phyloP scores from a whole-genome alignment of 176 grass and related monocot genomes.

The Oryza officinalis region DNA sequence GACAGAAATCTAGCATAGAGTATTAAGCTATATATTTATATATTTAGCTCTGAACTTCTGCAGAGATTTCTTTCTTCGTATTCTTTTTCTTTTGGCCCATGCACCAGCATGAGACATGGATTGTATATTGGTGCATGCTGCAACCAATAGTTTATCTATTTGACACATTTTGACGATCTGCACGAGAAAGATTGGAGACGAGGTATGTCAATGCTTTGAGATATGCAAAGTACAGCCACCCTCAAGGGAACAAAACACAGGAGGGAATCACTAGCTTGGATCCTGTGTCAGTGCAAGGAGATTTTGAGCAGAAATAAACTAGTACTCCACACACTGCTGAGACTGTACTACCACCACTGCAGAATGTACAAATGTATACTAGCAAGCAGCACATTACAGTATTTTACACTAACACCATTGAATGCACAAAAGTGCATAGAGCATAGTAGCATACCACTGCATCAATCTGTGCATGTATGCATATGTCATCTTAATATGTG shows the following conservation, averaged over 20 bases:
- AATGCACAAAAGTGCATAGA: conserved; percentile 39
- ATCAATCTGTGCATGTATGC: conserved; percentile 50
- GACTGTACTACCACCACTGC: background rate
- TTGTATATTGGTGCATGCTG: background rate
- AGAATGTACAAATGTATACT: background rate
- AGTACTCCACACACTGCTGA: background rate
- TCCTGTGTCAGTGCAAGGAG: conserved; percentile 39
- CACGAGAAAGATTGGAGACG: conserved; percentile 23
- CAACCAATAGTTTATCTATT: background rate
- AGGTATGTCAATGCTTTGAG: conserved; percentile 22
- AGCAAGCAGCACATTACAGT: conserved; percentile 7
- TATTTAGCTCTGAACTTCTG: conserved; percentile 3
- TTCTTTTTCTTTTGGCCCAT: background rate
- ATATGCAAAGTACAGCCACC: conserved; percentile 22
- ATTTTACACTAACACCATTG: conserved; percentile 35
- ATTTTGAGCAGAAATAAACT: conserved; percentile 38
- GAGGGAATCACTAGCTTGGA: conserved; percentile 7
- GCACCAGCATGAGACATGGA: background rate
- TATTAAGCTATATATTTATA: background rate
- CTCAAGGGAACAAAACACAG: conserved; percentile 31
- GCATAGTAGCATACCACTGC: background rate
- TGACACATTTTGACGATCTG: conserved; percentile 21
- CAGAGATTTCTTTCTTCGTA: background rate
- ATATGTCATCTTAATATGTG: conserved; percentile 30
- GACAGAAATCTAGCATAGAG: background rate